phyloP scores from a whole-genome alignment of 1,284 basidiomycete species.

The Ceratobasidium sp. region DNA sequence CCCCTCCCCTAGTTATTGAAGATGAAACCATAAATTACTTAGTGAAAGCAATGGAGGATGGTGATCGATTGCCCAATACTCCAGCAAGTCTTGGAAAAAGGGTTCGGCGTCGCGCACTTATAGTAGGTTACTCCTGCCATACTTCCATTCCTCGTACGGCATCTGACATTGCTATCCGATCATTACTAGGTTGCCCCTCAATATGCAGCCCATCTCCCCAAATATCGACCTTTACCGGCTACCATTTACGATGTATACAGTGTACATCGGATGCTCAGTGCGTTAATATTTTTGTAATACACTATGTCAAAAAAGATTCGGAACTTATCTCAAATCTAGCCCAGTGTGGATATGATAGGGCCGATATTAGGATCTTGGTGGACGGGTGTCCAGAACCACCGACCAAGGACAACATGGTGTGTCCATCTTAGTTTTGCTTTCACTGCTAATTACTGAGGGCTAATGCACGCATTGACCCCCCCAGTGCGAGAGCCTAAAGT shows the following conservation, averaged over 20 bases:
- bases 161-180: neutral
- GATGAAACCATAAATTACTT: neutral
- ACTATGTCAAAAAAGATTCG: neutral
- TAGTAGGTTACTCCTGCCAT: neutral
- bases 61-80: neutral
- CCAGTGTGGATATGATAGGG: neutral
- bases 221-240: neutral
- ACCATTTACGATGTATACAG: neutral
- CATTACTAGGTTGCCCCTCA: neutral
- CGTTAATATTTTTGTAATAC: neutral
- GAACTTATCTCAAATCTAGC: neutral
- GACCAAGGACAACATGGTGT: neutral
- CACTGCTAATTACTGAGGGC: neutral
- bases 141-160: neutral
- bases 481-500: neutral
- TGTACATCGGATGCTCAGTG: slow-evolving; percentile 12
- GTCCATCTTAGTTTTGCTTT: neutral
- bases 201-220: slow-evolving; percentile 1
- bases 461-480: no score
- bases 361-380: neutral
- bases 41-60: neutral
- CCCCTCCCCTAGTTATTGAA: neutral
- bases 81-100: no score
- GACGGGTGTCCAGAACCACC: neutral
- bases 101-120: neutral